Percentiles rank a stretch among this genome's conserved stretches.
phyloP scores from a whole-genome alignment of 306 rosid genomes.

The Casuarina cunninghamiana region DNA sequence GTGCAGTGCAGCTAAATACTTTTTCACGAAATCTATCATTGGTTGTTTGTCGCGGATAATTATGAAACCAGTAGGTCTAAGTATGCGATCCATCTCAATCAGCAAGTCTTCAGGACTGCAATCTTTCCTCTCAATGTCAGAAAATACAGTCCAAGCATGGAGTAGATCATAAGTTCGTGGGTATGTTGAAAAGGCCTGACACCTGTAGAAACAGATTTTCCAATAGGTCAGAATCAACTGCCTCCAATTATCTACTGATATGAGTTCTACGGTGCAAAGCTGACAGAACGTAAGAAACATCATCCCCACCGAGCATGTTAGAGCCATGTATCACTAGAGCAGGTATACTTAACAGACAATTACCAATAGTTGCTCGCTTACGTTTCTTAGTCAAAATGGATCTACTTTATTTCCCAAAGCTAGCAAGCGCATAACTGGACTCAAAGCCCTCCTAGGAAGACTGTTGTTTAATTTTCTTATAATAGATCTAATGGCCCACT shows the following conservation, averaged over 20 bases:
- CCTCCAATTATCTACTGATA: conserved; percentile 11
- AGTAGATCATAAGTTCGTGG: conserved; percentile 91
- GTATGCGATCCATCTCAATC: conserved; percentile 88
- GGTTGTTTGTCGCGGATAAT: conserved; percentile 72
- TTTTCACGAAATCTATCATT: conserved; percentile 66
- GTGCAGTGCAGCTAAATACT: conserved; percentile 69
- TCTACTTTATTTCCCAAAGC: neutral
- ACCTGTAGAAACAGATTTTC: conserved; percentile 47
- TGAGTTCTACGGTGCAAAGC: neutral
- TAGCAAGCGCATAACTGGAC: neutral
- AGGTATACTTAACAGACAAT: neutral
- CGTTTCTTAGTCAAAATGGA: neutral
- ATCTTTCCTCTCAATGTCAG: conserved; percentile 68
- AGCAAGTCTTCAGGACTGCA: conserved; percentile 78
- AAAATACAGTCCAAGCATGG: conserved; percentile 81
- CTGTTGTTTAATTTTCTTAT: neutral
- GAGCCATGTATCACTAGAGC: conserved; percentile 10
- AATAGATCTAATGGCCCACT: neutral
- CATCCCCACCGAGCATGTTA: neutral
- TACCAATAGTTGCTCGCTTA: neutral
- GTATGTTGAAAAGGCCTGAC: conserved; percentile 91
- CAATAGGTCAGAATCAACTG: conserved; percentile 13
- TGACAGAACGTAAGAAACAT: conserved; percentile 1
- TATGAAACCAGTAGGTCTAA: conserved; percentile 79
- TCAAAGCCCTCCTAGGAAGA: neutral